phyloP scores from a whole-genome alignment of 208 protist genomes.

The Leishmania gerbilli region DNA sequence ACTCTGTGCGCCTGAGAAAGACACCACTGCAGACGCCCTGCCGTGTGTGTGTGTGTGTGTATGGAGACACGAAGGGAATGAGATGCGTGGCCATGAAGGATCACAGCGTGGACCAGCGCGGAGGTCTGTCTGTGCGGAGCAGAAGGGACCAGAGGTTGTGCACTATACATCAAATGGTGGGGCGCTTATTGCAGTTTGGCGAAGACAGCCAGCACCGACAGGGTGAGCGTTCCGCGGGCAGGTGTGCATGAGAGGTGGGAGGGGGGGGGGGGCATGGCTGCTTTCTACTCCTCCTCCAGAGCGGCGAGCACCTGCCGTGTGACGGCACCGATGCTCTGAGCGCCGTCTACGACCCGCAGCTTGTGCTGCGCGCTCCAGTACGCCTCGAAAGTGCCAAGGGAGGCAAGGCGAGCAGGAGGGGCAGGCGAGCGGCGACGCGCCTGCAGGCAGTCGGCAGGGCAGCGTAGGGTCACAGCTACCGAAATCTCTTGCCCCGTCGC shows the following conservation, averaged over 20 bases:
- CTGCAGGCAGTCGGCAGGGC: constrained; percentile 4
- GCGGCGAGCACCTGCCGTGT: constrained; percentile 21
- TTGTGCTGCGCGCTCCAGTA: constrained; percentile 45
- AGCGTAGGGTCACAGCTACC: constrained; percentile 30
- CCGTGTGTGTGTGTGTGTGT: neutral
- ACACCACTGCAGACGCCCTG: neutral
- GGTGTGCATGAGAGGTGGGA: neutral
- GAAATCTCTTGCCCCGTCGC: constrained; percentile 23
- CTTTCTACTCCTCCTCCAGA: constrained; percentile 26
- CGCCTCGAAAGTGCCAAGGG: constrained; percentile 27
- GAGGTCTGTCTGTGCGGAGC: neutral
- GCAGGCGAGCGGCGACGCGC: neutral
- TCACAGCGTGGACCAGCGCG: neutral
- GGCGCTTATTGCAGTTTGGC: neutral
- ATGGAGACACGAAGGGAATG: neutral
- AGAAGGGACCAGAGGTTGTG: neutral
- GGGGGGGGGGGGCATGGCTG: too few species aligned
- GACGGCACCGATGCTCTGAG: constrained; percentile 14
- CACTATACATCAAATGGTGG: neutral
- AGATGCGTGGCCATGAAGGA: neutral
- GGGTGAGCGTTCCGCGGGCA: neutral
- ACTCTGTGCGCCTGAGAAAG: neutral
- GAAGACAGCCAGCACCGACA: neutral
- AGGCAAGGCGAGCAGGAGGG: neutral
- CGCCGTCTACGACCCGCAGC: constrained; percentile 33